A percentile compares a stretch with the other conserved stretches of the same genome.
These are phyloP conservation scores for Verticillium albo-atrum DNA, from an alignment of 2,329 filamentous ascomycete genomes.

Conservation along the genomic window DNA sequence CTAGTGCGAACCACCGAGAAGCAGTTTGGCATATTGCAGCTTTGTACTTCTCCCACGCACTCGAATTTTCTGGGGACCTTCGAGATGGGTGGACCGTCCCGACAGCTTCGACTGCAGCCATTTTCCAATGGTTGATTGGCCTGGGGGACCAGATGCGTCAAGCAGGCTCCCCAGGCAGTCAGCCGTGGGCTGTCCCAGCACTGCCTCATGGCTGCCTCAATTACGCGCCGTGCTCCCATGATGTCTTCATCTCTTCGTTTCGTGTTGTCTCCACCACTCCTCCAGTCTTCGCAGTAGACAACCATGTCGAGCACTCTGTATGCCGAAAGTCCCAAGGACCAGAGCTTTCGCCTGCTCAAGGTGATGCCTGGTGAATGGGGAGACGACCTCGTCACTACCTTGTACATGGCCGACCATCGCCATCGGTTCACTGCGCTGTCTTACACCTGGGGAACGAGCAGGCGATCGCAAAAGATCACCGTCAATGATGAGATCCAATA, in stretches of 20 bases:
- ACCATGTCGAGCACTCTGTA: slow-evolving; percentile 4
- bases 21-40: no score
- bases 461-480: slow-evolving; percentile 9
- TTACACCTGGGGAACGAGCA: slow-evolving; percentile 21
- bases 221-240: not conserved
- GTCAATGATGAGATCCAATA: slow-evolving; percentile 14
- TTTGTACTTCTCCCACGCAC: no score
- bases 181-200: not conserved
- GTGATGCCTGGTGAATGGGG: slow-evolving; percentile 7
- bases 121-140: not conserved
- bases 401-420: not conserved
- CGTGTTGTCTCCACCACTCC: not conserved
- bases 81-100: not conserved
- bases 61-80: no score
- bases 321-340: not conserved
- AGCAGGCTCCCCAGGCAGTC: not conserved
- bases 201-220: not conserved
- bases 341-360: slow-evolving; percentile 5
- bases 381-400: slow-evolving; percentile 1
- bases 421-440: slow-evolving; percentile 18
- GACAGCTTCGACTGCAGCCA: not conserved
- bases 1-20: no score
- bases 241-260: not conserved
- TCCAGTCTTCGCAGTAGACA: not conserved
- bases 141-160: not conserved